Percentiles rank a stretch among this genome's conserved stretches.
Conservation (phyloP, 495 filamentous ascomycete genomes). For the Penicillium goetzii region DNA sequence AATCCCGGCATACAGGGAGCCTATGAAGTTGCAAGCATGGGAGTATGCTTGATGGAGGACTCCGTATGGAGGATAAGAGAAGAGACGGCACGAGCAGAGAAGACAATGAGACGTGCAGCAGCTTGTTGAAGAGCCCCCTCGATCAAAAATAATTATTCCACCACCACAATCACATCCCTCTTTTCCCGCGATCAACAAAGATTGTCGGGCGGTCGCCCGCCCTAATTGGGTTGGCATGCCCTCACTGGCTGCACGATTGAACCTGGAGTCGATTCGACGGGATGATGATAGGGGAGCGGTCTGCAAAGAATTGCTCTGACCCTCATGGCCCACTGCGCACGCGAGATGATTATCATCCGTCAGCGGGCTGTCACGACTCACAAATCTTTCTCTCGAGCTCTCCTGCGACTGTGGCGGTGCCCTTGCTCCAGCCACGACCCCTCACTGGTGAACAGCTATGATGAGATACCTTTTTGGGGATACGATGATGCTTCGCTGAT, state of each 20-base stretch:
- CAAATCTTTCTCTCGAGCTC: not conserved
- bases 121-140: not conserved
- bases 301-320: constrained; percentile 11
- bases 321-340: constrained; percentile 21
- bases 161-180: constrained; percentile 11
- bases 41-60: constrained; percentile 1
- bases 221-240: not conserved
- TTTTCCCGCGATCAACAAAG: constrained; percentile 28
- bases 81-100: not conserved
- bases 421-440: constrained; percentile 22
- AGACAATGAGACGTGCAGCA: not conserved
- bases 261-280: not conserved
- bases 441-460: constrained; percentile 12
- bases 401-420: constrained; percentile 12
- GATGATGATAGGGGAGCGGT: constrained; percentile 15
- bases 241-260: constrained; percentile 12
- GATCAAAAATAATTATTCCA: not conserved
- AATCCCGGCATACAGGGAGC: not conserved
- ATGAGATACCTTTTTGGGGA: constrained; percentile 1
- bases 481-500: constrained; percentile 18
- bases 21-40: not conserved
- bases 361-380: not conserved
- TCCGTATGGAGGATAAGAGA: not conserved
- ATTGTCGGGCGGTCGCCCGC: constrained; percentile 18
- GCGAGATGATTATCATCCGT: constrained; percentile 17